Evolutionary conservation across 495 filamentous ascomycete species (phyloP).

Genomic region (Poronia punctata): DNA sequence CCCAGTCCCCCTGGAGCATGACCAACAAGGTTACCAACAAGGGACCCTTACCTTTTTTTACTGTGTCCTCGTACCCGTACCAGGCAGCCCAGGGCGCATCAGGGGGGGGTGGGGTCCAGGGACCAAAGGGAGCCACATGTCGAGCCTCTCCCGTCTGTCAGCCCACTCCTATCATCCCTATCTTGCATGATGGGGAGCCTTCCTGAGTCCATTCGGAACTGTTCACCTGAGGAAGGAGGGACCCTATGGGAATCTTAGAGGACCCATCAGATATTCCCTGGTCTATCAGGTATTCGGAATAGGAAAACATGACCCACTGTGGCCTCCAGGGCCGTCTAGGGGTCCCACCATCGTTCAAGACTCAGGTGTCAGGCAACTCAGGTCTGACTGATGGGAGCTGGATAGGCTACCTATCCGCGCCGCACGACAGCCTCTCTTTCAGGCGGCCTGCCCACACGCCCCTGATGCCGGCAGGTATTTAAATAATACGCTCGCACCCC

Average conservation of each 20-base stretch:
- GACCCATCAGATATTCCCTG: slow-evolving; percentile 1
- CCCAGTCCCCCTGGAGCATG: slow-evolving; percentile 2
- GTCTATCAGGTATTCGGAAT: slow-evolving; percentile 1
- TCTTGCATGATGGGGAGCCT: slow-evolving; percentile 7
- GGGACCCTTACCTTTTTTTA: no score
- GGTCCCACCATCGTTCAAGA: slow-evolving; percentile 6
- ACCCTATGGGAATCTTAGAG: no score
- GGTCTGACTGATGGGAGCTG: slow-evolving; percentile 5
- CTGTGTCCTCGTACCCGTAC: no score
- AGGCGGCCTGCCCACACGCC: no score
- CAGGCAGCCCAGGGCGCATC: no score
- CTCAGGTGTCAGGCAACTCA: slow-evolving; percentile 10
- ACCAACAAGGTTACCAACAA: no score
- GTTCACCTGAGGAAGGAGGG: no score
- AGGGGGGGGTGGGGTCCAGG: no score
- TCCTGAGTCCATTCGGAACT: no score
- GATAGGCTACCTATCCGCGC: slow-evolving; percentile 4
- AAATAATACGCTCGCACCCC: no score
- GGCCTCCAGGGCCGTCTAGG: not conserved
- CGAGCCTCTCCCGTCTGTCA: slow-evolving; percentile 5
- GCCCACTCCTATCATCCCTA: slow-evolving; percentile 3
- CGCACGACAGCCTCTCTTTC: slow-evolving; percentile 9
- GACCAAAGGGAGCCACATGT: no score
- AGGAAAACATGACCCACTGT: slow-evolving; percentile 1
- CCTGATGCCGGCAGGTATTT: no score